phyloP scores from a whole-genome alignment of 495 filamentous ascomycete species.

The Bombardia bombarda region DNA sequence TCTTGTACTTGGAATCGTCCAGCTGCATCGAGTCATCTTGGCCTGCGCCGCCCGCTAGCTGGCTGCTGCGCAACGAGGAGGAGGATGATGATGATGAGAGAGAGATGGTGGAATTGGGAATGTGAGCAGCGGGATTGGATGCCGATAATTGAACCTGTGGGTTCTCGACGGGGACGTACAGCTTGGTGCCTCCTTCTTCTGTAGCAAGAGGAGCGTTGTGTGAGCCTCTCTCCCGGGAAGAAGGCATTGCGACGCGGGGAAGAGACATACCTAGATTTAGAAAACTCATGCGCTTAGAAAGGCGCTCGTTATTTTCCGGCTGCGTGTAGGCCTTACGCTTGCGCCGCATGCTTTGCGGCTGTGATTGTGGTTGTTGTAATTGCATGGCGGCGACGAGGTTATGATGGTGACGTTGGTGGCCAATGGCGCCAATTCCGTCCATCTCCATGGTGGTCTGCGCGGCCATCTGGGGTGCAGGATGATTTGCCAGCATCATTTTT shows the following conservation, averaged over 20 bases:
- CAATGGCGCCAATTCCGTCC: conserved; percentile 14
- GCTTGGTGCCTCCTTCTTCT: conserved; percentile 49
- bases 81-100: no score
- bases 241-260: background rate
- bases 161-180: conserved; percentile 47
- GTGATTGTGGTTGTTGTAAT: conserved; percentile 8
- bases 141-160: conserved; percentile 18
- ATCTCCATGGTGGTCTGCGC: conserved; percentile 3
- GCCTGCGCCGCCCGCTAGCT: background rate
- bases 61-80: background rate
- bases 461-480: conserved; percentile 2
- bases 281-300: conserved; percentile 72
- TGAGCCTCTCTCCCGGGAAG: conserved; percentile 9
- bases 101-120: background rate
- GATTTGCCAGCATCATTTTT: conserved; percentile 11
- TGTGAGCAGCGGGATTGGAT: background rate
- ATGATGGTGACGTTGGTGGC: conserved; percentile 1
- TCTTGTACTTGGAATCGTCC: conserved; percentile 77
- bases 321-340: conserved; percentile 47
- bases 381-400: conserved; percentile 1
- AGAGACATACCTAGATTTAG: conserved; percentile 69
- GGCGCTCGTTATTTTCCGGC: conserved; percentile 42
- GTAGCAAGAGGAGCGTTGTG: conserved; percentile 5
- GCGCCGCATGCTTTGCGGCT: conserved; percentile 25
- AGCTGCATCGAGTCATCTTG: conserved; percentile 68